Base-by-base conservation (phyloP, 345 rosid genomes). In the Xanthoceras sorbifolium region DNA sequence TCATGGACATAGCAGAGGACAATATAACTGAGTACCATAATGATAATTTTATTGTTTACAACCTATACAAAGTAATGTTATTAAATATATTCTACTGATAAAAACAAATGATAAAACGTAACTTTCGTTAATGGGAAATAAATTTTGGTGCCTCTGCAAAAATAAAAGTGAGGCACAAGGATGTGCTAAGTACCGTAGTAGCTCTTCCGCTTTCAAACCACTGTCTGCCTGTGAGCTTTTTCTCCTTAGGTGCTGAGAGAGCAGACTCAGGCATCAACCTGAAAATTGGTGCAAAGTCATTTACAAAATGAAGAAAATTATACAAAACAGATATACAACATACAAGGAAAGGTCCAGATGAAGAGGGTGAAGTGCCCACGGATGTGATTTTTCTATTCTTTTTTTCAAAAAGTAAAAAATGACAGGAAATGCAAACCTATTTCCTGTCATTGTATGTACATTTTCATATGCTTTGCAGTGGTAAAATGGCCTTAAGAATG, bases 201-300 rank as follows among this genome's bases (percentile, higher is more conserved):
- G 89, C 92, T 88, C 85, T 86, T 83, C 97, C 98, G 78, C 92
- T 91, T 79, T 96, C 99, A 78, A 93, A 96, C 97, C 95, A 93
- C 84, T 88, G 97, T 83, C 97, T 93, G 84, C 99, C 98, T 1
- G 90, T 20, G 74, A 93, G 92, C 86, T 84, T 93, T 88, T 91
- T 96, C 85, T 96, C 97, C 83, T 93, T 93, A 4, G 93, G 71
- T 75, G 88, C 80, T 1, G 89, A 63, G 42, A 93, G 97, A 65
- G 86, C 98, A 86, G 97, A 87, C 78, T 93, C 99, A 0, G 97
- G 98, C 97, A 93, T 96, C 81, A 91, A 69, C 89, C 99, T 90
- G 82, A 63, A 83, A 79, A 59, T 74, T 48, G 48, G 54, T 2
- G 23, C 23, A 17, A 32, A 28, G 66, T 42, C 40, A 34, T 55